A percentile compares a stretch with the other conserved stretches of the same genome.
Evolutionary conservation across 306 rosid genomes (phyloP).

Genomic region (Gynostemma pentaphyllum): DNA sequence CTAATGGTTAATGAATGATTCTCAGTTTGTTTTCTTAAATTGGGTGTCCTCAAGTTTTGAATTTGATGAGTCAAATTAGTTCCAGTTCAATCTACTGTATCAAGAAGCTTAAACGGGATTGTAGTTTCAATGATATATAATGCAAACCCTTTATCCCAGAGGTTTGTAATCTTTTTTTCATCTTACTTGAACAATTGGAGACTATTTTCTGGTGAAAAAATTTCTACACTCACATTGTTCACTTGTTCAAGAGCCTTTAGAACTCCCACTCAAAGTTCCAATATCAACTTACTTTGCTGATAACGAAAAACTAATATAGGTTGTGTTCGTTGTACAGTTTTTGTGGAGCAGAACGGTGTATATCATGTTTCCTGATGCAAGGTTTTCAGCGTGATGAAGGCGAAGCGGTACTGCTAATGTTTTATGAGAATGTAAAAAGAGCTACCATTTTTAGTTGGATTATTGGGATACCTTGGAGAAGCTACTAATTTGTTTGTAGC

Average conservation of each 20-base stretch:
- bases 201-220: background rate
- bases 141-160: background rate
- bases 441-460: background rate
- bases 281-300: background rate
- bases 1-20: too few relatives aligned
- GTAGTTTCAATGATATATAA: background rate
- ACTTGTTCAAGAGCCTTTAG: background rate
- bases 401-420: background rate
- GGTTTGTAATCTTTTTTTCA: background rate
- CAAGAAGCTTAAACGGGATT: background rate
- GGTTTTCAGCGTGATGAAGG: background rate
- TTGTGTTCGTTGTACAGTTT: background rate
- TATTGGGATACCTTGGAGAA: background rate
- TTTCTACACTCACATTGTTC: background rate
- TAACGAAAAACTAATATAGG: background rate
- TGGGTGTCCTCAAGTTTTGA: too few relatives aligned
- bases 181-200: background rate
- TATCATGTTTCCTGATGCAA: background rate
- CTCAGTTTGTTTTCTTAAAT: too few relatives aligned
- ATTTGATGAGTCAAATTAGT: too few relatives aligned
- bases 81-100: background rate
- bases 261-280: too few relatives aligned
- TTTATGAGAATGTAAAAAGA: background rate
- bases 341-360: background rate
- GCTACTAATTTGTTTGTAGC: conserved; percentile 8